These are phyloP conservation scores for Lasiodiplodia sp. DNA, from an alignment of 2,329 filamentous ascomycete species.

Conservation along the genomic window DNA sequence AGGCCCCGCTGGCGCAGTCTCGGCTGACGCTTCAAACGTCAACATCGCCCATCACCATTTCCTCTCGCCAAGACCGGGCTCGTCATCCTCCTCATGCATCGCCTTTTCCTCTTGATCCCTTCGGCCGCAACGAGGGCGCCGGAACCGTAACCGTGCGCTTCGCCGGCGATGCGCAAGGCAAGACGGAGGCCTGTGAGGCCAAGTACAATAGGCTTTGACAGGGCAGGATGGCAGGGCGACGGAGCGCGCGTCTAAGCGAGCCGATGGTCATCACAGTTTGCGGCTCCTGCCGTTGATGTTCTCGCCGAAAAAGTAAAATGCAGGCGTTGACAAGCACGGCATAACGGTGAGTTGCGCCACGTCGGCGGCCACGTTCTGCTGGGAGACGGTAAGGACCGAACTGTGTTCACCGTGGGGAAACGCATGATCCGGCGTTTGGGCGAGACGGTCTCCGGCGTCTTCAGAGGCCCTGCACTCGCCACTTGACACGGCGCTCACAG, in stretches of 20 bases:
- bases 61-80: conserved; percentile 47
- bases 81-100: conserved; percentile 54
- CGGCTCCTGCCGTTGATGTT: neutral
- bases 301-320: conserved; percentile 30
- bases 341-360: conserved; percentile 28
- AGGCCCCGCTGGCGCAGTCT: conserved; percentile 34
- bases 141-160: conserved; percentile 45
- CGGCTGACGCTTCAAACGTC: conserved; percentile 38
- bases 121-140: conserved; percentile 35
- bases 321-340: conserved; percentile 45
- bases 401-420: conserved; percentile 42
- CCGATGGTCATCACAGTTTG: conserved; percentile 43
- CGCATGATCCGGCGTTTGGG: conserved; percentile 35
- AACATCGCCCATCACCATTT: conserved; percentile 42
- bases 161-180: conserved; percentile 49
- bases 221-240: conserved; percentile 46
- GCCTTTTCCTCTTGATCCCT: conserved; percentile 48
- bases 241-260: conserved; percentile 49
- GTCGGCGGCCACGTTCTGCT: conserved; percentile 32
- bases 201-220: conserved; percentile 49
- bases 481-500: conserved; percentile 35
- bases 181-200: conserved; percentile 51
- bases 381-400: conserved; percentile 35
- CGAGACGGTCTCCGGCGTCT: conserved; percentile 41
- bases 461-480: conserved; percentile 48